Base-by-base conservation (phyloP, 441 rosid genomes). In the Erodium trifolium region DNA sequence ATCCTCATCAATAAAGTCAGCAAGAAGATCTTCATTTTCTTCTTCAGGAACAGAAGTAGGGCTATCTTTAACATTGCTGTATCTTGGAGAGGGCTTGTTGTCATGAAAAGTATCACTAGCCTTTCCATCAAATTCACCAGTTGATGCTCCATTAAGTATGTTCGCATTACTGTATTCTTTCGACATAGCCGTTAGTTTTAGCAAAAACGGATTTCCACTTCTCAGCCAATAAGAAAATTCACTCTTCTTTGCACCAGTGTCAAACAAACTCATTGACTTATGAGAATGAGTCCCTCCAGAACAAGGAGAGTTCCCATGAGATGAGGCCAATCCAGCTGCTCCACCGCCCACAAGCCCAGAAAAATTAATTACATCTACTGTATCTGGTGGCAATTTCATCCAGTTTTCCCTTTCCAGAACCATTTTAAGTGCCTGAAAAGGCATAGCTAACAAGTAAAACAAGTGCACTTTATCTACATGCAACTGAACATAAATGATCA, bases 1-100 rank as follows among this genome's bases (percentile, higher is more conserved):
- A 73, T 92, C 98, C 80, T 95, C 99, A n/a, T 95, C 99, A 74
- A 95, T 92, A 72, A 89, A 92, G 79, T 95, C 98, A 41, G 98
- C 99, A 77, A 87, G 95, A 72, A 92, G 88, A 84, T 92, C 98
- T 82, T 95, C 99, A 73, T 92, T 87, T 83, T 95, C 98, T 78
- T 95, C 99, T 76, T 88, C 98, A 41, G 84, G 73, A 73, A 78
- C 75, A 70, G 89, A 77, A 78, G 75, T 82, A 63, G 80, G 74
- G 69, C 98, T 89, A 41, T 84, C 89, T 49, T 62, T 60, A 75
- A 35, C 72, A 75, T 81, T 86, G 47, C 72, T 51, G 67, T 70
- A 68, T 71, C 41, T 65, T 29, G 82, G 82, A 76, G 85, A 81
- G 53, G 67, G 71, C 71, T 39, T 78, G 55, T 85, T 84, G 41